Conservation (phyloP, 2,329 filamentous ascomycete genomes). For the Aspergillus clavatus region DNA sequence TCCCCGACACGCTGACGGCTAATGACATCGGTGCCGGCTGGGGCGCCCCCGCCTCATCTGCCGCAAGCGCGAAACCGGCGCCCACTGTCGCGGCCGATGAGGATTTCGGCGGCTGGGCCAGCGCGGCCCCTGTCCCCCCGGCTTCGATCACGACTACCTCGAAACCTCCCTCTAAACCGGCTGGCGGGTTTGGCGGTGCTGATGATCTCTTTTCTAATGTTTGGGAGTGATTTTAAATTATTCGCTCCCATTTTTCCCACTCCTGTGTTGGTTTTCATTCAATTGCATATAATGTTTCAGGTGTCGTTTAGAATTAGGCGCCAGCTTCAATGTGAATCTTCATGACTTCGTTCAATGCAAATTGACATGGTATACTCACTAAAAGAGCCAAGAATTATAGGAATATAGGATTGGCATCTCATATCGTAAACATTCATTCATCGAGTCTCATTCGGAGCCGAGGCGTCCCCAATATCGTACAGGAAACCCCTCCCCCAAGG, state of each 20-base stretch:
- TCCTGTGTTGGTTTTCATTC: constrained; percentile 3
- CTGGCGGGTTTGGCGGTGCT: constrained; percentile 56
- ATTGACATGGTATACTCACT: neutral
- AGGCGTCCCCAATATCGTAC: neutral
- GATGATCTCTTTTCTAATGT: constrained; percentile 96
- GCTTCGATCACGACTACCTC: constrained; percentile 30
- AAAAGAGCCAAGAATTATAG: too few species aligned
- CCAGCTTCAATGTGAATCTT: neutral
- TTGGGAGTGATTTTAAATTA: constrained; percentile 68
- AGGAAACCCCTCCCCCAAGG: neutral
- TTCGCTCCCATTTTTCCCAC: constrained; percentile 26
- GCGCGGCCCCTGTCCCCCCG: constrained; percentile 58
- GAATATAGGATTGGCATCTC: too few species aligned
- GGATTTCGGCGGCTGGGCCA: constrained; percentile 94
- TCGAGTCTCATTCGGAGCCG: too few species aligned
- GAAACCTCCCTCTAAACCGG: constrained; percentile 42
- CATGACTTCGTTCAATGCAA: neutral
- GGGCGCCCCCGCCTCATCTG: constrained; percentile 40
- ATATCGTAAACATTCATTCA: too few species aligned
- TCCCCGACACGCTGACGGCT: constrained; percentile 46
- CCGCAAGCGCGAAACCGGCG: constrained; percentile 19
- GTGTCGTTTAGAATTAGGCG: constrained; percentile 13
- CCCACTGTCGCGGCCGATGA: constrained; percentile 81
- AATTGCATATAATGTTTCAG: constrained; percentile 10
- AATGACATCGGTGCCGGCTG: constrained; percentile 66